Base-by-base conservation (phyloP, 2,329 filamentous ascomycete genomes). In the Fusarium sp. region DNA sequence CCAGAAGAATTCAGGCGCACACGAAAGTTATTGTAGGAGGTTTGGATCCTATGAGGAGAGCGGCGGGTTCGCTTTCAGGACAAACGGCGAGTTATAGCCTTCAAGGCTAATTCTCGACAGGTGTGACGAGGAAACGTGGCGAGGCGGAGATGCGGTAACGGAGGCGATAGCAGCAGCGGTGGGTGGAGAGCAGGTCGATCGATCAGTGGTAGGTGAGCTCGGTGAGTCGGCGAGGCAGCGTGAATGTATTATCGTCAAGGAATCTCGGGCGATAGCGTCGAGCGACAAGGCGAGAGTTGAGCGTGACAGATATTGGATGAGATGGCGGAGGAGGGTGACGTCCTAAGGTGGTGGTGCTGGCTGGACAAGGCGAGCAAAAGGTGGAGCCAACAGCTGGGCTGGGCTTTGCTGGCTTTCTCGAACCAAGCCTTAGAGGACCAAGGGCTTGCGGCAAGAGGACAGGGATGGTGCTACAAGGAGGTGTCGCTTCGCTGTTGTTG, bases 301-400 rank as follows among this genome's bases (percentile, higher is more conserved):
- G 24, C 22, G 35, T 58, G 55, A 69, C 62, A 53, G 56, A 72
- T 51, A 56, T 46, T 46, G 42, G 42, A 46, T 64, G 68, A 70
- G 65, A 72, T 69, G 61, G 64, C 62, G 36, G 53, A 73, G 70
- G 64, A 69, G 38, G 62, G 65, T 75, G 66, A 74, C 72, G 72
- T 75, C 66, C 60, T 38, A 44, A 62, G 46, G 53, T 46, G 60
- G 56, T 72, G 72, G 66, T 74, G 61, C 42, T 46, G 46, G 24
- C 46, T 51, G 27, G 56, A 63, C 59, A 64, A 72, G 72, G 71
- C 66, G 62, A 74, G 61, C 56, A 38, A 61, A 40, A 69, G 62
- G 72, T 75, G 72, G 72, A 75, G 72, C 71, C 66, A 60, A 29
- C 42, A 74, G 62, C 71, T 62, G 60, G 29, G 62, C 62, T 64